These are phyloP conservation scores for Dothideomycetes sp. DNA, from an alignment of 2,329 filamentous ascomycete species.

Conservation along the genomic window DNA sequence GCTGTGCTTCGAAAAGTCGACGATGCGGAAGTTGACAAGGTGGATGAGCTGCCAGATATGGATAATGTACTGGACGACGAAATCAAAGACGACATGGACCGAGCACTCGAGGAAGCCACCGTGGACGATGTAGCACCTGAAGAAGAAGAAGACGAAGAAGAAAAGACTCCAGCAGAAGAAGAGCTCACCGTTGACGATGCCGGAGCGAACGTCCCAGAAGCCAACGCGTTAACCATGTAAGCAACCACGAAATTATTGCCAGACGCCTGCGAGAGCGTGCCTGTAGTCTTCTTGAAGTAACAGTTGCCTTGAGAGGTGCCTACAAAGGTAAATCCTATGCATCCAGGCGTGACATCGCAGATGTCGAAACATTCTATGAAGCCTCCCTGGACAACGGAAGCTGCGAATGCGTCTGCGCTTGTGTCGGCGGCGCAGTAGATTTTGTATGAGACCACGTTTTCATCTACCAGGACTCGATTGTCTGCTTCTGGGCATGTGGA, in stretches of 20 bases:
- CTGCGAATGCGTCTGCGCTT: background rate
- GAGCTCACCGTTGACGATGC: background rate
- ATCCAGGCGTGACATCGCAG: slow-evolving; percentile 11
- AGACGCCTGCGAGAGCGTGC: slow-evolving; percentile 1
- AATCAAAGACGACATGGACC: too few species aligned
- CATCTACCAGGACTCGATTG: slow-evolving; percentile 7
- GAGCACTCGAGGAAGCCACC: background rate
- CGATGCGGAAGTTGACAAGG: background rate
- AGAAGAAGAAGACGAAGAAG: background rate
- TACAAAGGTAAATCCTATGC: slow-evolving; percentile 9
- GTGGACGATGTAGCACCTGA: background rate
- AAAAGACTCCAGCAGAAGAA: slow-evolving; percentile 1
- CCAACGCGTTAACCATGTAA: slow-evolving; percentile 1
- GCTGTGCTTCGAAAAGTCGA: background rate
- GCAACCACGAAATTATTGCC: slow-evolving; percentile 10
- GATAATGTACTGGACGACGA: too few species aligned
- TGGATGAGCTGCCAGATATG: too few species aligned
- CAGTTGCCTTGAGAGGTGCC: slow-evolving; percentile 9
- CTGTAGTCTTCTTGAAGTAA: slow-evolving; percentile 8
- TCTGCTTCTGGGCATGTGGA: slow-evolving; percentile 8
- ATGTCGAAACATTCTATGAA: slow-evolving; percentile 12
- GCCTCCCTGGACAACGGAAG: slow-evolving; percentile 4
- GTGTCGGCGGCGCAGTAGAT: slow-evolving; percentile 12
- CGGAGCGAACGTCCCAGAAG: background rate
- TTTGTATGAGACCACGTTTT: slow-evolving; percentile 10